These are phyloP conservation scores for Starmerella etchellsii DNA, from an alignment of 805 yeast genomes.

Conservation along the genomic window DNA sequence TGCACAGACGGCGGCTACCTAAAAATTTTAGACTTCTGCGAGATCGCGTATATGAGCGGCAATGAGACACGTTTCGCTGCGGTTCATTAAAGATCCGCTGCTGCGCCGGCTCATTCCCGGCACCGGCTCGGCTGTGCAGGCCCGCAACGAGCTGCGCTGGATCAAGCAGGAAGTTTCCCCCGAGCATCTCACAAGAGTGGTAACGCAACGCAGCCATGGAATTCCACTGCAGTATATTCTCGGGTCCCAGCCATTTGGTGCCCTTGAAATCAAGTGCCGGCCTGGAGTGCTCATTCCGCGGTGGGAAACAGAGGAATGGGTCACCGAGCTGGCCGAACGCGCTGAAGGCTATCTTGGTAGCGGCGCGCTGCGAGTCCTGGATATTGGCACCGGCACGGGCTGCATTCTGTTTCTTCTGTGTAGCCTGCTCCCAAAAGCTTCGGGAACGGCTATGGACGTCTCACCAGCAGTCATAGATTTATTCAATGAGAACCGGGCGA, in stretches of 20 bases:
- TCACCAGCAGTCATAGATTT: conserved; percentile 40
- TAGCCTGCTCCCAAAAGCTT: conserved; percentile 29
- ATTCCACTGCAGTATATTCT: conserved; percentile 77
- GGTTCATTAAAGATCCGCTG: conserved; percentile 4
- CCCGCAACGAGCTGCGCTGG: conserved; percentile 37
- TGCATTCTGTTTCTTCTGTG: conserved; percentile 39
- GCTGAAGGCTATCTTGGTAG: too few relatives aligned
- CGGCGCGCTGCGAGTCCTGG: conserved; percentile 32
- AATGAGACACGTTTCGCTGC: conserved; percentile 5
- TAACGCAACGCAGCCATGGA: conserved; percentile 36
- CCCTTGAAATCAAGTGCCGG: conserved; percentile 44
- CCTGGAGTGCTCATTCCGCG: conserved; percentile 74
- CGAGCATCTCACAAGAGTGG: conserved; percentile 39
- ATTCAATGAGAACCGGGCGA: conserved; percentile 17
- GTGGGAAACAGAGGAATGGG: conserved; percentile 95
- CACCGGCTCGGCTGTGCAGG: conserved; percentile 10
- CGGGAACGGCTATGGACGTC: conserved; percentile 49
- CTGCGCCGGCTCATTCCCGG: conserved; percentile 4
- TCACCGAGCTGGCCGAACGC: conserved; percentile 30
- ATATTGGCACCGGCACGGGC: conserved; percentile 81
- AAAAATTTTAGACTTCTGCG: too few relatives aligned
- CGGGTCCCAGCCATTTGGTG: conserved; percentile 79
- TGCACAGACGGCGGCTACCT: too few relatives aligned
- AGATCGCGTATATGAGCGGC: too few relatives aligned
- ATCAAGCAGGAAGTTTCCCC: conserved; percentile 39